Conservation (phyloP, 345 rosid species). For the Bruguiera sexangula region DNA sequence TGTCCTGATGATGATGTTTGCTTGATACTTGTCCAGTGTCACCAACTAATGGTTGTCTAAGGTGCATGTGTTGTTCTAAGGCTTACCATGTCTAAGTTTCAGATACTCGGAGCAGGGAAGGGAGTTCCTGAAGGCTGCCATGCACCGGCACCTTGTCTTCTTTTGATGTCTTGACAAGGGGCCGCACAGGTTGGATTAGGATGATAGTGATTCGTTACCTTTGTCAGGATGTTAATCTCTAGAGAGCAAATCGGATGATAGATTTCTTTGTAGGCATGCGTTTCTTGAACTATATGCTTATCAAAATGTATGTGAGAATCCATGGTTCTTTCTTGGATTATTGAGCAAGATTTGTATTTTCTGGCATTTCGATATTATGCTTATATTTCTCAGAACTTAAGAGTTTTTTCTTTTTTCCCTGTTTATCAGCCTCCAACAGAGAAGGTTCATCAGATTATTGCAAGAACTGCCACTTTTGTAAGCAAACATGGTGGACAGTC, state of each 20-base stretch:
- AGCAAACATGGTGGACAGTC: conserved; percentile 88
- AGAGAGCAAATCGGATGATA: conserved; percentile 56
- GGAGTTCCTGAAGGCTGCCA: conserved; percentile 66
- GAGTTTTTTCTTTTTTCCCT: conserved; percentile 2
- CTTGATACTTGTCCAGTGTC: conserved; percentile 49
- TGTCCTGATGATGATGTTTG: conserved; percentile 32
- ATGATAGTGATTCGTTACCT: conserved; percentile 58
- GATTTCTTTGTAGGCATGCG: conserved; percentile 52
- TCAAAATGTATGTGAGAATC: conserved; percentile 47
- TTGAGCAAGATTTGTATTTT: conserved; percentile 23
- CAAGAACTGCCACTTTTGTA: conserved; percentile 80
- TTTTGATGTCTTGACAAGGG: conserved; percentile 92
- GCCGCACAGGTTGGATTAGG: conserved; percentile 96
- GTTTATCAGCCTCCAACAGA: conserved; percentile 82
- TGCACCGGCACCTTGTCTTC: conserved; percentile 84
- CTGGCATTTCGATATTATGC: not conserved
- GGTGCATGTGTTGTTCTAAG: conserved; percentile 91
- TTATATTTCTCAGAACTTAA: conserved; percentile 28
- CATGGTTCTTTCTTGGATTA: conserved; percentile 21
- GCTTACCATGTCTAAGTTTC: conserved; percentile 99
- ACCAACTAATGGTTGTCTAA: conserved; percentile 55
- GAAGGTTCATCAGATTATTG: conserved; percentile 89
- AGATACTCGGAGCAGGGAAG: conserved; percentile 95
- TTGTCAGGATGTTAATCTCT: conserved; percentile 46
- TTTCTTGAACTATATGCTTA: conserved; percentile 60